Percentiles rank a stretch among this genome's conserved stretches.
Evolutionary conservation across 768 basidiomycete genomes (phyloP).

Genomic region (Sarcomyxa edulis): DNA sequence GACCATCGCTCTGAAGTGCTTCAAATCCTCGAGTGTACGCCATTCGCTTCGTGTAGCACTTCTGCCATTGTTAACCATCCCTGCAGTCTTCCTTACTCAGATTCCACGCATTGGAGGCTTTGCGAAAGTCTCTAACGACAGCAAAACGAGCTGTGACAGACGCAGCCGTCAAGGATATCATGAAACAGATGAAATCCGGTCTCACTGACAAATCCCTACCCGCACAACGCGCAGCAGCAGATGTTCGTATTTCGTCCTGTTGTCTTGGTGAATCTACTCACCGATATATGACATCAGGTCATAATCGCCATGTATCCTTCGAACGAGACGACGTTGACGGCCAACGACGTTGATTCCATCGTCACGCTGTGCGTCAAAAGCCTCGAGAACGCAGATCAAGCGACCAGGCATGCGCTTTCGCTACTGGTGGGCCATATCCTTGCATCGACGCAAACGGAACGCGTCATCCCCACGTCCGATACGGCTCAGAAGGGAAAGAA

Average conservation of each 20-base stretch:
- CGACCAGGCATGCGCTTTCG: constrained; percentile 75
- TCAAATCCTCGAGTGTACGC: constrained; percentile 69
- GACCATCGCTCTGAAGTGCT: constrained; percentile 57
- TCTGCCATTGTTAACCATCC: constrained; percentile 5
- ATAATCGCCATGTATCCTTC: constrained; percentile 51
- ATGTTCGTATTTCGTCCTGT: constrained; percentile 38
- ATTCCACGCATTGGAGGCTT: constrained; percentile 70
- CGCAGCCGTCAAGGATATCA: constrained; percentile 66
- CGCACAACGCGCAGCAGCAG: constrained; percentile 79
- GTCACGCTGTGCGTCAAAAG: constrained; percentile 62
- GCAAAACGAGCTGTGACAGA: constrained; percentile 87
- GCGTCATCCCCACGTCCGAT: constrained; percentile 40
- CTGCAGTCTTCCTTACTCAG: constrained; percentile 74
- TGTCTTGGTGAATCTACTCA: background rate
- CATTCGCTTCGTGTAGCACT: background rate
- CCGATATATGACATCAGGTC: constrained; percentile 22
- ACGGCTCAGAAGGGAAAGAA: constrained; percentile 57
- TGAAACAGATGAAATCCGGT: constrained; percentile 75
- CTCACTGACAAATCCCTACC: constrained; percentile 80
- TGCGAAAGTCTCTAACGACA: constrained; percentile 73
- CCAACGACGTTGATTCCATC: constrained; percentile 75
- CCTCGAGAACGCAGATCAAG: constrained; percentile 79
- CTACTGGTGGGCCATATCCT: constrained; percentile 82
- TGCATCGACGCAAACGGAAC: constrained; percentile 73
- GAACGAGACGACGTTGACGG: constrained; percentile 46